Base-by-base conservation (phyloP, 75 land plant species). In the Sequoia sempervirens region DNA sequence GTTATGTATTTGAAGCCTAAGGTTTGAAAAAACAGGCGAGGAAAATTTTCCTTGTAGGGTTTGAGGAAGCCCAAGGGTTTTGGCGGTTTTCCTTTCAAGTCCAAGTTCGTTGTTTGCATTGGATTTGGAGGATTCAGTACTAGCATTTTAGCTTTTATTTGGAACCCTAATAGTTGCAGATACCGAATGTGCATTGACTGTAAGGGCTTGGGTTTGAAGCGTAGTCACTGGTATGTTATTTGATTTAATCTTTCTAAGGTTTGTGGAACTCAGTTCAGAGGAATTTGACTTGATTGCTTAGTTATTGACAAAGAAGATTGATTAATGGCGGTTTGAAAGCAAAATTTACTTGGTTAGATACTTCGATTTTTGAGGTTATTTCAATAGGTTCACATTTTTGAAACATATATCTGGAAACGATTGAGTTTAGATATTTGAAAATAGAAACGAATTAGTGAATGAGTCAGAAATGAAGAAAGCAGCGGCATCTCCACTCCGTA, bases 391-490 rank as follows among this genome's bases (percentile, higher is more conserved):
- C 58, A 20, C 6, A 20, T 58, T 58, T 18, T 58, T 23, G 23
- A 58, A 58, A 58, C 20, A 54, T 18, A 58, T 23, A 23, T 20
- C 64, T 58, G 64, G 26, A 58, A 58, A 58, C 64, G 6, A 5
- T 20, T 5, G 4, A 20, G 64, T 20, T 58, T 58, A 18, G 3
- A 58, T 20, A 58, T 0, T 58, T 58, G 64, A 2, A 58, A 58
- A 58, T 20, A 58, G 64, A 18, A 58, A 26, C 20, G 64, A 23
- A 18, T 23, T 58, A 3, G 34, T 69, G 34, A 9, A 28, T 69
- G 72, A 69, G 11, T 69, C 0, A 76, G 23, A 20, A 43, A 80
- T 80, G 82, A 80, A 50, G 82, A 80, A 80, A 80, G 58, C 34
- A 12, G 34, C 61, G 12, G 34, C 53, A 28, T 52, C 82, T 34